Evolutionary conservation across 495 filamentous ascomycete species (phyloP).

Genomic region (Aspergillus sclerotiicarbonarius): DNA sequence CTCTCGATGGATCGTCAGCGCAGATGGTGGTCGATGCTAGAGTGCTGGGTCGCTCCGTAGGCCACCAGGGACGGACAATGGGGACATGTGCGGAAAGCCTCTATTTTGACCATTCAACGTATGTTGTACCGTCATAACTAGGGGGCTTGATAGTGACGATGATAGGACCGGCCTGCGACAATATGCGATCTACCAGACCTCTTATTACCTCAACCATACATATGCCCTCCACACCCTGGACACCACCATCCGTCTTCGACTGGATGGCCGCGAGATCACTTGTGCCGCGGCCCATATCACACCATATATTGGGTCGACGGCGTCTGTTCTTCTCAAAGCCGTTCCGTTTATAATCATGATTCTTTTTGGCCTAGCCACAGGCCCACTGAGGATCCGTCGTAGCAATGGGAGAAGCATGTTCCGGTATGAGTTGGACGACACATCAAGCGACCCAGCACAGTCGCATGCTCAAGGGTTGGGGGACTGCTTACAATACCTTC

Average conservation of each 20-base stretch:
- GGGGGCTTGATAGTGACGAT: not conserved
- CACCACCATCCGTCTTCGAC: slow-evolving; percentile 12
- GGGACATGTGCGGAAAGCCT: slow-evolving; percentile 1
- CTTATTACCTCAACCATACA: slow-evolving; percentile 11
- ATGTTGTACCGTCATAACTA: not conserved
- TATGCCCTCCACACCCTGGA: slow-evolving; percentile 12
- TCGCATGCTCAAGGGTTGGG: slow-evolving; percentile 13
- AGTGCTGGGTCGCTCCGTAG: slow-evolving; percentile 7
- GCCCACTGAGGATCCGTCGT: not conserved
- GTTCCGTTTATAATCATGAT: slow-evolving; percentile 15
- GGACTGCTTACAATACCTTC: slow-evolving; percentile 16
- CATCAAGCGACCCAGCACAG: slow-evolving; percentile 9
- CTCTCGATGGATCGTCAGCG: slow-evolving; percentile 4
- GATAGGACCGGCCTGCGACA: not conserved
- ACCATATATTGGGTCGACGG: slow-evolving; percentile 8
- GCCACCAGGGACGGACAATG: not conserved
- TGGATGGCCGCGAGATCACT: slow-evolving; percentile 10
- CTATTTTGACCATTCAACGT: not conserved
- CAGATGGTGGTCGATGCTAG: slow-evolving; percentile 4
- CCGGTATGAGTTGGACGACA: slow-evolving; percentile 14
- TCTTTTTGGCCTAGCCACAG: slow-evolving; percentile 9
- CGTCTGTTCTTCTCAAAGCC: slow-evolving; percentile 3
- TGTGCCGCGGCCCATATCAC: slow-evolving; percentile 18
- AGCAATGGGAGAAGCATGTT: slow-evolving; percentile 14
- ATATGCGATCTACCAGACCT: slow-evolving; percentile 10